These are phyloP conservation scores for Microcyclospora tardicrescens DNA, from an alignment of 2,329 filamentous ascomycete species.

Conservation along the genomic window DNA sequence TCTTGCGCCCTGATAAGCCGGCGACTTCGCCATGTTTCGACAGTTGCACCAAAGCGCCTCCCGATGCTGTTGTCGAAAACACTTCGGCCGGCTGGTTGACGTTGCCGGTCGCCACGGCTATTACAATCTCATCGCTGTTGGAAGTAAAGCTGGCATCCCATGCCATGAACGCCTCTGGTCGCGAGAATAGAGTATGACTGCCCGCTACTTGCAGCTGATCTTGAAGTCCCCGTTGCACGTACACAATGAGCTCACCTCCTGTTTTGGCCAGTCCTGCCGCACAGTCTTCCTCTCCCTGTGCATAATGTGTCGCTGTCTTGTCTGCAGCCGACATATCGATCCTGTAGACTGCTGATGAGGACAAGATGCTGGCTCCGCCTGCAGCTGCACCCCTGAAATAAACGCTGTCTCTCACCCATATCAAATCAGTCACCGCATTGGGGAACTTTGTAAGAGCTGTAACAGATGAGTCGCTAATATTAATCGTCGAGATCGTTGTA, in stretches of 20 bases:
- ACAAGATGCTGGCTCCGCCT: not conserved
- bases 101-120: constrained; percentile 18
- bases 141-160: constrained; percentile 9
- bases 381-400: constrained; percentile 9
- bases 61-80: constrained; percentile 16
- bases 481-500: constrained; percentile 8
- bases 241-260: constrained; percentile 8
- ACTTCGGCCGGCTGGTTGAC: constrained; percentile 21
- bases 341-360: constrained; percentile 1
- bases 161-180: constrained; percentile 5
- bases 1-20: constrained; percentile 6
- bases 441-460: constrained; percentile 1
- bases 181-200: constrained; percentile 7
- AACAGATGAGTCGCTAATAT: constrained; percentile 2
- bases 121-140: constrained; percentile 12
- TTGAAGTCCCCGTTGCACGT: constrained; percentile 12
- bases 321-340: not conserved
- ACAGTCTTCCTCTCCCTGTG: constrained; percentile 10
- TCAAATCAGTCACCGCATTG: constrained; percentile 1
- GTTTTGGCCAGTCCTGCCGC: constrained; percentile 5
- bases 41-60: constrained; percentile 2
- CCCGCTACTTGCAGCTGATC: constrained; percentile 10
- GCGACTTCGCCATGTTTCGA: constrained; percentile 2
- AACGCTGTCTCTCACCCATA: constrained; percentile 7
- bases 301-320: constrained; percentile 2